Conservation (phyloP, 192 early-diverging fungal species). For the Backusella circina region DNA sequence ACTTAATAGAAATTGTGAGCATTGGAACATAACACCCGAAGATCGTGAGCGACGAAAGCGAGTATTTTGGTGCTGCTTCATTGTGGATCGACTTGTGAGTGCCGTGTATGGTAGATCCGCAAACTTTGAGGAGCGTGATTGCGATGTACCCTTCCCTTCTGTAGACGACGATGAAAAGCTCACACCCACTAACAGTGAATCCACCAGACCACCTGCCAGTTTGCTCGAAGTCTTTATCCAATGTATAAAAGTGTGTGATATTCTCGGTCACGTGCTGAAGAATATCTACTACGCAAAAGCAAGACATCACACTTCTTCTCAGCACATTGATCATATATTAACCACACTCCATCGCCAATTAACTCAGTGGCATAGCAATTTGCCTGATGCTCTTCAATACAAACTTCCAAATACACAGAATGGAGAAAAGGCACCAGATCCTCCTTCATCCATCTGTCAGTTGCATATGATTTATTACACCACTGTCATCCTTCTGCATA, state of each 20-base stretch:
- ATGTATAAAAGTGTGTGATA: slow-evolving; percentile 43
- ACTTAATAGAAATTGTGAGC: slow-evolving; percentile 63
- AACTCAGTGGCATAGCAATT: slow-evolving; percentile 37
- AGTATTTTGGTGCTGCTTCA: slow-evolving; percentile 74
- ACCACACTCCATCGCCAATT: slow-evolving; percentile 24
- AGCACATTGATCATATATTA: slow-evolving; percentile 28
- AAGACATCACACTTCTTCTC: slow-evolving; percentile 15
- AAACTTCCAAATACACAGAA: slow-evolving; percentile 28
- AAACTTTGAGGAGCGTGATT: slow-evolving; percentile 45
- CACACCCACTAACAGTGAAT: not conserved
- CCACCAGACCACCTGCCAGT: slow-evolving; percentile 8
- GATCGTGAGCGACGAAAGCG: slow-evolving; percentile 64
- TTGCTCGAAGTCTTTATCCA: slow-evolving; percentile 35
- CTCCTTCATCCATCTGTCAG: slow-evolving; percentile 23
- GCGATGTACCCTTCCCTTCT: slow-evolving; percentile 36
- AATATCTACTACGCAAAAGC: slow-evolving; percentile 49
- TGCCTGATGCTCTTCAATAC: slow-evolving; percentile 45
- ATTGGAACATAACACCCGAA: slow-evolving; percentile 48
- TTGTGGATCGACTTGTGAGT: slow-evolving; percentile 64
- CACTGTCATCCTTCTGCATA: slow-evolving; percentile 48
- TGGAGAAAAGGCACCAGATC: slow-evolving; percentile 20
- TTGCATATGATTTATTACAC: slow-evolving; percentile 51
- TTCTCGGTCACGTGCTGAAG: slow-evolving; percentile 48
- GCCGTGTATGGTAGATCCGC: slow-evolving; percentile 60
- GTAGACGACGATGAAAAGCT: slow-evolving; percentile 31